These are phyloP conservation scores for Tilletiaria anomala DNA, from an alignment of 1,284 basidiomycete genomes.

Conservation along the genomic window DNA sequence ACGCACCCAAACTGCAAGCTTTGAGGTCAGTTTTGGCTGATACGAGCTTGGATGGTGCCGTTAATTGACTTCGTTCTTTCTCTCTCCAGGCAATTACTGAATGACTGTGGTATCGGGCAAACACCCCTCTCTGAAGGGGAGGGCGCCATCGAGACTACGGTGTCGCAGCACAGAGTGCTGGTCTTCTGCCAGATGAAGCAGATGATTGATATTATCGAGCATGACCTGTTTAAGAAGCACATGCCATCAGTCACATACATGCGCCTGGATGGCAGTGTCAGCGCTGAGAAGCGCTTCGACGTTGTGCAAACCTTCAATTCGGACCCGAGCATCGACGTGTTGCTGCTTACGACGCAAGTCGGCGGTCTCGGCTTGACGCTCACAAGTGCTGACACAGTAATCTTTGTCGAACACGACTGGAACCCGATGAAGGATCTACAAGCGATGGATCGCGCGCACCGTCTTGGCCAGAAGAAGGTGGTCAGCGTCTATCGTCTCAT, in stretches of 20 bases:
- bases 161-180: conserved; percentile 89
- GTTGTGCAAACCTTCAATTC: conserved; percentile 96
- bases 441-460: conserved; percentile 97
- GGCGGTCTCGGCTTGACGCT: conserved; percentile 90
- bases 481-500: conserved; percentile 97
- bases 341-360: conserved; percentile 89
- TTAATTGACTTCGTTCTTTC: not conserved
- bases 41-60: not conserved
- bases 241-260: conserved; percentile 97
- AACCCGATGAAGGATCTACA: conserved; percentile 99
- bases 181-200: conserved; percentile 99
- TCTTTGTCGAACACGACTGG: conserved; percentile 99
- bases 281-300: conserved; percentile 28
- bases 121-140: conserved; percentile 46
- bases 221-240: conserved; percentile 70
- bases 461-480: conserved; percentile 90
- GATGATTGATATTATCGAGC: conserved; percentile 97
- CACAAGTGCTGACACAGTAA: conserved; percentile 96
- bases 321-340: conserved; percentile 91
- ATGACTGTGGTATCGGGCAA: conserved; percentile 82
- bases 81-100: conserved; percentile 62
- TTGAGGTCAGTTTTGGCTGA: conserved; percentile 51
- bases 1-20: conserved; percentile 88
- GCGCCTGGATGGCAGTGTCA: conserved; percentile 64
- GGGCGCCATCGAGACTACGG: conserved; percentile 37